phyloP scores from a whole-genome alignment of 2,329 filamentous ascomycete species.

The Botryotinia convoluta region DNA sequence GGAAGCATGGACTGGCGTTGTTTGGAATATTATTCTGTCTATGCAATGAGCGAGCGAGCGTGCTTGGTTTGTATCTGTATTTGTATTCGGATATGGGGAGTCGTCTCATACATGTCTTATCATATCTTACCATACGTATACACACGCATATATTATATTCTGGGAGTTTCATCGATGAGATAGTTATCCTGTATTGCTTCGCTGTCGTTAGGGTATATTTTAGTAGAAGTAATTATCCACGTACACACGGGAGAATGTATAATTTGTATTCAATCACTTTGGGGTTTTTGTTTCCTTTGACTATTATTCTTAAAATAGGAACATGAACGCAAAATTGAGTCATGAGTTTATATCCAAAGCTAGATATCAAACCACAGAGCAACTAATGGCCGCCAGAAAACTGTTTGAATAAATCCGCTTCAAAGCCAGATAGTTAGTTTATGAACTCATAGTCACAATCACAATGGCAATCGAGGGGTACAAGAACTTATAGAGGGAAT shows the following conservation, averaged over 20 bases:
- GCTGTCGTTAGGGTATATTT: neutral
- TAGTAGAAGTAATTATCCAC: neutral
- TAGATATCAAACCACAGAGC: neutral
- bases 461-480: neutral
- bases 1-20: neutral
- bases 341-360: neutral
- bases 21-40: neutral
- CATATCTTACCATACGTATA: neutral
- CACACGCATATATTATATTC: neutral
- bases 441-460: neutral
- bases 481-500: neutral
- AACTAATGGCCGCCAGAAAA: neutral
- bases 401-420: neutral
- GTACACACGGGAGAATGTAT: neutral
- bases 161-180: neutral
- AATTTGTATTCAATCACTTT: neutral
- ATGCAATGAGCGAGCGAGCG: neutral
- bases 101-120: neutral
- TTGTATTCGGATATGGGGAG: neutral
- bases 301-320: neutral
- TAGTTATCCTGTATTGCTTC: neutral
- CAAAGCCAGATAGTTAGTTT: neutral
- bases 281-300: neutral
- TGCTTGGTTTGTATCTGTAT: neutral
- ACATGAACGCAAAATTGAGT: neutral